Evolutionary conservation across 2,329 filamentous ascomycete species (phyloP), one percentile per base, ranked within the genome.

Genomic region (Alternaria conjuncta): DNA sequence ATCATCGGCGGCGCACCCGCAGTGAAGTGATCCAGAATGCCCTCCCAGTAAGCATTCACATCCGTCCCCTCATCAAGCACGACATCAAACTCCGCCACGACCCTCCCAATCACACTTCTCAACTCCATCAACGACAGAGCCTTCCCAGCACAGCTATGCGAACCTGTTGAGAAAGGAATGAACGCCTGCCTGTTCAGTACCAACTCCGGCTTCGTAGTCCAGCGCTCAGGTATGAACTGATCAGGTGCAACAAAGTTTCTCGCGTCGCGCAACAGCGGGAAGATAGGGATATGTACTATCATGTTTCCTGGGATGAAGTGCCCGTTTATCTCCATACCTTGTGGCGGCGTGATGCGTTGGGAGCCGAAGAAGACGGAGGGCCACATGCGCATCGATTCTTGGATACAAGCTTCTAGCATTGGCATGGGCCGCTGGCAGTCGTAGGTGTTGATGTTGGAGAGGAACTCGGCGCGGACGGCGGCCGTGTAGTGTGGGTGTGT

Each of bases 81-180:
- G 15, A 77, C 23, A 60, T 90, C 88, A 64, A 89, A 91, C 67
- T 87, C 69, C 65, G 82, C 89, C 55, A 91, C 73, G 26, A 87
- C 81, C 15, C 88, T 81, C 12, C 87, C 87, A 55, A 91, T 70
- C 4, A 88, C 85, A 21, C 86, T 86, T 64, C 82, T 86, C 84
- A 91, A 86, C 80, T 91, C 89, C 60, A 86, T 83, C 67, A 90
- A 88, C 1, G 88, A 88, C 46, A 91, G 78, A 0, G 49, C 84
- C 82, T 91, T 92, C 1, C 90, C 90, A 47, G 91, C 90, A 74
- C 90, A 92, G 6, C 87, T 89, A 23, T 90, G 82, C 0, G 89
- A 86, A 0, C 90, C 90, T 51, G 91, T 82, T 25, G 85, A 88
- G 69, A 92, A 92, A 2, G 92, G 90, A 60, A 88, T 91, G 77